phyloP scores from a whole-genome alignment of 371 early-diverging fungal species.

The Mucor lusitanicus region DNA sequence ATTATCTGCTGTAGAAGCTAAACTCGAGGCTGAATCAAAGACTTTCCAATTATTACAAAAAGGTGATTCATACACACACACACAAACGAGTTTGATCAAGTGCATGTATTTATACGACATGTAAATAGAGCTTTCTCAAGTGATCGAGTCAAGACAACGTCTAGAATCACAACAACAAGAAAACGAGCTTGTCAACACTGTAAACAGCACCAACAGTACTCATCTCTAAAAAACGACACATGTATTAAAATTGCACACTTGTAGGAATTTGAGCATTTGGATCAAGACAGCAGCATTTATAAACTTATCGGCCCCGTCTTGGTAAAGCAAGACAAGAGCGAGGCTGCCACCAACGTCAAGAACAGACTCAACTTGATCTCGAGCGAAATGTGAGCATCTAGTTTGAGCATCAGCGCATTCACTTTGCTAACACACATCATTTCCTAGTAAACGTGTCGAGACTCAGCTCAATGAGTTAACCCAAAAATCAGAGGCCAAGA shows the following conservation, averaged over 20 bases:
- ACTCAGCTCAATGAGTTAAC: conserved; percentile 74
- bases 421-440: background rate
- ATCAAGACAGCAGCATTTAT: conserved; percentile 84
- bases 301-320: conserved; percentile 96
- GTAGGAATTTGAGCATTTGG: conserved; percentile 87
- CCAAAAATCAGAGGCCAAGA: conserved; percentile 79
- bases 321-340: conserved; percentile 87
- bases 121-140: conserved; percentile 76
- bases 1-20: conserved; percentile 45
- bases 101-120: background rate
- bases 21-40: conserved; percentile 67
- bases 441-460: conserved; percentile 79
- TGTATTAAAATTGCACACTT: background rate
- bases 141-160: conserved; percentile 77
- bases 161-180: conserved; percentile 95
- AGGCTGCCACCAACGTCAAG: conserved; percentile 87
- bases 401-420: background rate
- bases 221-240: background rate
- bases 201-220: conserved; percentile 16
- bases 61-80: conserved; percentile 37
- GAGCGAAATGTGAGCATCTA: conserved; percentile 77
- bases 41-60: conserved; percentile 66
- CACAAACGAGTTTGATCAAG: background rate
- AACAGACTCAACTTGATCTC: conserved; percentile 93
- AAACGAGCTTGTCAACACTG: conserved; percentile 89